Evolutionary conservation across 345 rosid genomes (phyloP).

Genomic region (Acer campestre): DNA sequence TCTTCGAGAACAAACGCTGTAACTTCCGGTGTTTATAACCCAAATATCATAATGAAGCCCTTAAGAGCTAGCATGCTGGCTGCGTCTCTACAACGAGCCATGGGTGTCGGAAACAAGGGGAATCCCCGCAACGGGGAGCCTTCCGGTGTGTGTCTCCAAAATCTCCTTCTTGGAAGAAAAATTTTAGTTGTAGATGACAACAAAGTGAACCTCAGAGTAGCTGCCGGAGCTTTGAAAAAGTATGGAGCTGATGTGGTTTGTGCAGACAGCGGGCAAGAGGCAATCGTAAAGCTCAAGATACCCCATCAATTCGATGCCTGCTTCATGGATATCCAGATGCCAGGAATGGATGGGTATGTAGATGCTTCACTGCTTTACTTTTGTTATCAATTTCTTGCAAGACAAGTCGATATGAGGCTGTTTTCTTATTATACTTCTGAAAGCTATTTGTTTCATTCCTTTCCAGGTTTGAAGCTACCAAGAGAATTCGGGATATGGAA

Average conservation of each 20-base stretch:
- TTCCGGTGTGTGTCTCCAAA: constrained; percentile 50
- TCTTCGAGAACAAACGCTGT: constrained; percentile 33
- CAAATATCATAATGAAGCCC: constrained; percentile 73
- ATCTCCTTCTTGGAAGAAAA: constrained; percentile 77
- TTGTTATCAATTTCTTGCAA: not conserved
- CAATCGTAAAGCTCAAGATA: constrained; percentile 61
- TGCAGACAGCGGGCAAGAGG: constrained; percentile 65
- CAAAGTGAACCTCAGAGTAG: constrained; percentile 82
- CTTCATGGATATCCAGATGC: constrained; percentile 99
- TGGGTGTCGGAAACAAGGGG: constrained; percentile 67
- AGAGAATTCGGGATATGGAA: constrained; percentile 67
- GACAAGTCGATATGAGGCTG: not conserved
- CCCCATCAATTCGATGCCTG: constrained; percentile 92
- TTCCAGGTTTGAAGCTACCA: constrained; percentile 79
- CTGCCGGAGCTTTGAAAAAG: constrained; percentile 85
- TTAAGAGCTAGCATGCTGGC: constrained; percentile 85
- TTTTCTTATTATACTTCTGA: constrained; percentile 11
- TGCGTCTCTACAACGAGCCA: constrained; percentile 70
- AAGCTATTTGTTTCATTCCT: constrained; percentile 3
- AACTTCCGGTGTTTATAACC: constrained; percentile 34
- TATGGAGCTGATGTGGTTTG: constrained; percentile 94
- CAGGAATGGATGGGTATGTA: constrained; percentile 94
- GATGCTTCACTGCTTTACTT: not conserved
- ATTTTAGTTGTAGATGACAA: constrained; percentile 90
- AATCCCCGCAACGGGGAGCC: constrained; percentile 63